Base-by-base conservation (phyloP, 2,329 filamentous ascomycete species). In the Aspergillus hiratsukae region DNA sequence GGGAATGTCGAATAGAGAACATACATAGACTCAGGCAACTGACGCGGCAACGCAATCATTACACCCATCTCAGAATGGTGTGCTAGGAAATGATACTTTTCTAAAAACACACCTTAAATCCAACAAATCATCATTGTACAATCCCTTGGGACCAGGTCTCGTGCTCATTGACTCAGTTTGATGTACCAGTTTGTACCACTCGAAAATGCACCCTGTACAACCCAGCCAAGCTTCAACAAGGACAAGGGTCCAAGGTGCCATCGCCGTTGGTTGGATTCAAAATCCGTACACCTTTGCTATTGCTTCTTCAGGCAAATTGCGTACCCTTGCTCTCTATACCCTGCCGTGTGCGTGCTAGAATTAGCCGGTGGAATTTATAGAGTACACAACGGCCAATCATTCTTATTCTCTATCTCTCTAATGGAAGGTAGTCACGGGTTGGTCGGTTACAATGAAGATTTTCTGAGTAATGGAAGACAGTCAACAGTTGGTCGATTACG, bases 11-110 rank as follows among this genome's bases (percentile, higher is more conserved):
- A 29, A 51, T 57, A 57, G 51, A 55, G 28, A 35, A 51, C 40
- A 56, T 43, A 52, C 27, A 56, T 49, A 46, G 43, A 46, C 43
- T 27, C 43, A 46, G 43, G 43, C 35, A 21, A 40, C 40, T 25
- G 21, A 54, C 40, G 55, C 55, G 55, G 55, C 55, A 40, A 57
- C 55, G 55, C 54, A 49, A 28, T 9, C 9, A 11, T 35, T 19
- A 50, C 31, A 37, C 31, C 5, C 14, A 17, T n/a, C 17, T 37
- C 31, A 35, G 14, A 35, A 11, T 17, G 4, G 2, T 27, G 31
- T 35, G 31, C 31, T 35, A 17, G 11, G 5, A 35, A 37, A 37
- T 37, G 31, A n/a, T 3, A 17, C 31, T 37, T 3, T 37, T 14
- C 7, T 37, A 37, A 31, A n/a, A n/a, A n/a, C n/a, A n/a, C 31